Percentiles rank a stretch among this genome's conserved stretches.
Conservation (phyloP, 2,329 filamentous ascomycete species). For the Westerdykella ornata region DNA sequence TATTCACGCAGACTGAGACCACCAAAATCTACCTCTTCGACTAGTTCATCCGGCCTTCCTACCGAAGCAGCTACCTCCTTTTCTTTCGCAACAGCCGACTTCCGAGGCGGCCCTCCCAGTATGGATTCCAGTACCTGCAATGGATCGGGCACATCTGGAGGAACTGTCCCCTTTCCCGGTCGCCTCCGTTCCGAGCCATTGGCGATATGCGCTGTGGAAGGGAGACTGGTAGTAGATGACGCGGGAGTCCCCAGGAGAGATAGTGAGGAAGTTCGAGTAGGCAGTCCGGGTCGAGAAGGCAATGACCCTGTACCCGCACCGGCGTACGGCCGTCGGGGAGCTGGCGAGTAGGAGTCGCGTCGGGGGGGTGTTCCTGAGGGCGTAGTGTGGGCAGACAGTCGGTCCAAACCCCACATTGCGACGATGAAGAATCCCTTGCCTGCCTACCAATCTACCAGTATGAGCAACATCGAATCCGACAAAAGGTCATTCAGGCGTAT, state of each 20-base stretch:
- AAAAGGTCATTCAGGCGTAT: neutral
- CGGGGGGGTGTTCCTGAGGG: constrained; percentile 55
- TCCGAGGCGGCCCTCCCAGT: constrained; percentile 42
- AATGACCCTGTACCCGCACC: constrained; percentile 62
- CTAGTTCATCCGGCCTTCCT: constrained; percentile 45
- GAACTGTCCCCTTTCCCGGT: constrained; percentile 44
- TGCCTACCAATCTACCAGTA: too few relatives aligned
- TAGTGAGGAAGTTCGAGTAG: constrained; percentile 67
- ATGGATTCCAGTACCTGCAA: constrained; percentile 61
- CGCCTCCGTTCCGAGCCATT: constrained; percentile 66
- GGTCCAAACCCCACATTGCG: constrained; percentile 77
- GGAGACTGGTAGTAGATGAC: constrained; percentile 70
- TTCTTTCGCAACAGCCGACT: constrained; percentile 10
- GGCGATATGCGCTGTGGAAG: constrained; percentile 55
- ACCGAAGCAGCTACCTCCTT: constrained; percentile 9
- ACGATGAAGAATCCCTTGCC: neutral
- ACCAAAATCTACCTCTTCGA: constrained; percentile 69
- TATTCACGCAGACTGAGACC: constrained; percentile 71
- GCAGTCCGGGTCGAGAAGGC: constrained; percentile 60
- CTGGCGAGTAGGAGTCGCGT: constrained; percentile 65
- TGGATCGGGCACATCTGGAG: constrained; percentile 57
- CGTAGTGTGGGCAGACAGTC: constrained; percentile 66
- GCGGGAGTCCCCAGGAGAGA: constrained; percentile 61
- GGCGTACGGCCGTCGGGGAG: constrained; percentile 62
- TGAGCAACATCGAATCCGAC: too few relatives aligned